Evolutionary conservation across 768 basidiomycete species (phyloP), one percentile per base, ranked within the genome.

Genomic region (Neoboletus subvelutipes): DNA sequence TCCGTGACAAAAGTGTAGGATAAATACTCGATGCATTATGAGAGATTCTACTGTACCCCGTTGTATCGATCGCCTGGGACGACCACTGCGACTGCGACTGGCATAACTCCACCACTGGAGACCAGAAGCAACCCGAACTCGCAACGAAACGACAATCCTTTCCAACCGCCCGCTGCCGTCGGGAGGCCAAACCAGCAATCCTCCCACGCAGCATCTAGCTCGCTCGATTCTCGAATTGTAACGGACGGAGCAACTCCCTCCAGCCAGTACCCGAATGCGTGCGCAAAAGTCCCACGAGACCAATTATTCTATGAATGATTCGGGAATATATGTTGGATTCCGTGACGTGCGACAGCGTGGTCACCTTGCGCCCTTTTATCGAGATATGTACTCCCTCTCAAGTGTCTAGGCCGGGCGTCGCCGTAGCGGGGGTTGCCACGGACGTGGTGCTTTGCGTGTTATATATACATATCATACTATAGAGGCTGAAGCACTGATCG

Each of bases 31-130:
- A n/a, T n/a, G n/a, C n/a, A n/a, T n/a, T n/a, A n/a, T n/a, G n/a
- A n/a, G n/a, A n/a, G n/a, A n/a, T n/a, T n/a, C n/a, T n/a, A n/a
- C 8, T 60, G 62, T 52, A 50, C 58, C 0, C 45, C 61, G 6
- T 9, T 52, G 8, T 39, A 46, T 41, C 59, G 41, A 42, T 49
- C 49, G 26, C 58, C 55, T 5, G 57, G 13, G 22, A 42, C 33
- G 18, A 48, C 59, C 20, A 61, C 43, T 0, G 54, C 24, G 26
- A 46, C 55, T 2, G 29, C 39, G 28, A 53, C 45, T 17, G 63
- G 56, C 24, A 24, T 52, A 12, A 57, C 52, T 1, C 50, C 65
- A 24, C 61, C 63, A 1, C 3, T 52, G 37, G 61, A 55, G 9
- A 39, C 46, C 18, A 40, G 51, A 42, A 59, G 41, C 29, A 47